phyloP scores from a whole-genome alignment of 176 grass and related monocot genomes.

The Oryza officinalis region DNA sequence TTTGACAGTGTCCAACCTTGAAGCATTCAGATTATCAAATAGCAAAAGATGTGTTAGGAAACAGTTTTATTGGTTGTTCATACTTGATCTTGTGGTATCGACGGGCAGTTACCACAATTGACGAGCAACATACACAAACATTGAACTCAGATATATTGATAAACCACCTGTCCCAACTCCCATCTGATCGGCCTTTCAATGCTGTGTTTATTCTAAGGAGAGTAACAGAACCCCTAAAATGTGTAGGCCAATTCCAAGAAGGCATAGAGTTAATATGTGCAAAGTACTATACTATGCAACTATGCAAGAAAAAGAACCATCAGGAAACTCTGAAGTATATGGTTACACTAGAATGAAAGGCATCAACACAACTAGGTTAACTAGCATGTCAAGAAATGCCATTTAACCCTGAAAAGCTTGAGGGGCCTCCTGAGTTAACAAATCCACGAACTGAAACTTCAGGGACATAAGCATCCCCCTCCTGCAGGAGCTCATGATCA shows the following conservation, averaged over 20 bases:
- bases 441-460: slow-evolving; percentile 92
- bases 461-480: slow-evolving; percentile 43
- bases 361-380: slow-evolving; percentile 5
- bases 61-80: not conserved
- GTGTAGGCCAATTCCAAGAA: not conserved
- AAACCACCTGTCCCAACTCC: not conserved
- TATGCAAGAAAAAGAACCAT: slow-evolving; percentile 26
- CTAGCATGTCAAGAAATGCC: slow-evolving; percentile 48
- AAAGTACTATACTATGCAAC: slow-evolving; percentile 32
- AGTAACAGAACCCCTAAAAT: not conserved
- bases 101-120: not conserved
- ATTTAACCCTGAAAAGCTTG: slow-evolving; percentile 75
- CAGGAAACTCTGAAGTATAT: not conserved
- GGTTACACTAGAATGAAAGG: slow-evolving; percentile 41
- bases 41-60: not conserved
- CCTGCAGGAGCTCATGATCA: slow-evolving; percentile 46
- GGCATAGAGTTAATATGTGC: slow-evolving; percentile 21
- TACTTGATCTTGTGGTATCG: not conserved
- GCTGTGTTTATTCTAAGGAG: slow-evolving; percentile 17
- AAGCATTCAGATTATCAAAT: not conserved
- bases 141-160: not conserved
- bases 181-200: not conserved
- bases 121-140: not conserved
- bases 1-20: not conserved
- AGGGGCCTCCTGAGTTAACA: slow-evolving; percentile 63